Conservation (phyloP, 2,329 filamentous ascomycete species). For the Fusarium sp. region DNA sequence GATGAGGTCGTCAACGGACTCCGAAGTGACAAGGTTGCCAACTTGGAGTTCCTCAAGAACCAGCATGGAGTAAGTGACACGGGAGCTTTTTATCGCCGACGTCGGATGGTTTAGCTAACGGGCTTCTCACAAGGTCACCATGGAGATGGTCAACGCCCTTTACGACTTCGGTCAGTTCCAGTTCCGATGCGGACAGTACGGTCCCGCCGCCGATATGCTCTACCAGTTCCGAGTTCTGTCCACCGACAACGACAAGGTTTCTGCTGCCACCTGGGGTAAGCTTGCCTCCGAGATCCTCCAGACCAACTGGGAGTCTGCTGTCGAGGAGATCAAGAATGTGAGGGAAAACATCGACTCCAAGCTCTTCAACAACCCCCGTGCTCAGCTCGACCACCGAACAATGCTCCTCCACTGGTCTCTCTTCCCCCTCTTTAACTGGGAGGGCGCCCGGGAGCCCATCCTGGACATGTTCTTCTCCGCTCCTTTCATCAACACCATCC, state of each 20-base stretch:
- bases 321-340: slow-evolving; percentile 91
- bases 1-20: slow-evolving; percentile 92
- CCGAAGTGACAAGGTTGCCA: slow-evolving; percentile 96
- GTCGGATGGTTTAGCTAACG: slow-evolving; percentile 37
- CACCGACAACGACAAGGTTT: slow-evolving; percentile 98
- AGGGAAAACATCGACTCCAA: slow-evolving; percentile 93
- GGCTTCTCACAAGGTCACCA: slow-evolving; percentile 72
- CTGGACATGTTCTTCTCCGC: slow-evolving; percentile 98
- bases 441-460: slow-evolving; percentile 87
- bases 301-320: slow-evolving; percentile 92
- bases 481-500: slow-evolving; percentile 99
- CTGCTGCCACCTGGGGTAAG: slow-evolving; percentile 97
- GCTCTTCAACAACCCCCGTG: slow-evolving; percentile 95
- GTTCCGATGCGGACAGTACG: slow-evolving; percentile 97
- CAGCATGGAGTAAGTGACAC: slow-evolving; percentile 80
- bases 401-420: slow-evolving; percentile 99
- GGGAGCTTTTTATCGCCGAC: slow-evolving; percentile 9
- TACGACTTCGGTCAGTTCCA: slow-evolving; percentile 98
- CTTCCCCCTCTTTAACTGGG: slow-evolving; percentile 99
- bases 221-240: slow-evolving; percentile 99
- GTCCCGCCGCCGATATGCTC: slow-evolving; percentile 87
- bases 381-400: slow-evolving; percentile 94
- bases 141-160: slow-evolving; percentile 95
- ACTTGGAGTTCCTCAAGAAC: slow-evolving; percentile 98
- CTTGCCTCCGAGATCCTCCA: slow-evolving; percentile 95